Evolutionary conservation across 1,139 yeast genomes (phyloP).

Genomic region (Suhomyces chickasaworum): DNA sequence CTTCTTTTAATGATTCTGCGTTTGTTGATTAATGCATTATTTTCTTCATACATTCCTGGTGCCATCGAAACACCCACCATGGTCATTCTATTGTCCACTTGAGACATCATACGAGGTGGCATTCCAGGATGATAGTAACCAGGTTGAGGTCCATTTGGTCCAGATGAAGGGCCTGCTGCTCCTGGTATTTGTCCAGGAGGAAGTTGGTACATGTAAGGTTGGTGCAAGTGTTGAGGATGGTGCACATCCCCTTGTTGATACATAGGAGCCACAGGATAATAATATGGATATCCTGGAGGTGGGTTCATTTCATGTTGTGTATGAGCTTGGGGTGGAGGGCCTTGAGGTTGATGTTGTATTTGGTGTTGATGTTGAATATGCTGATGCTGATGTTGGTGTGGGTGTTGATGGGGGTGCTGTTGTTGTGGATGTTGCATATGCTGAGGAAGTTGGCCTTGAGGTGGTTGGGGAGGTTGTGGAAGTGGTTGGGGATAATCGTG

Average conservation of each 20-base stretch:
- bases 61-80: constrained; percentile 12
- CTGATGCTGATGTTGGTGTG: not conserved
- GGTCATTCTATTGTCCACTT: constrained; percentile 9
- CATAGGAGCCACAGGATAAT: constrained; percentile 12
- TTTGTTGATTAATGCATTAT: constrained; percentile 40
- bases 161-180: constrained; percentile 7
- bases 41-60: constrained; percentile 28
- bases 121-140: constrained; percentile 14
- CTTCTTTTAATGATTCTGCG: constrained; percentile 40
- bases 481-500: constrained; percentile 3
- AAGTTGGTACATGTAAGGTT: constrained; percentile 13
- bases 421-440: not conserved
- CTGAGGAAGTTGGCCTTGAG: not conserved
- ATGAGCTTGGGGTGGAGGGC: constrained; percentile 11
- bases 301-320: constrained; percentile 3
- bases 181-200: constrained; percentile 11
- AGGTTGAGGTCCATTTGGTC: constrained; percentile 9
- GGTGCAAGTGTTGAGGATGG: constrained; percentile 6
- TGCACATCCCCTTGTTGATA: constrained; percentile 10
- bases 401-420: not conserved
- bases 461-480: not conserved
- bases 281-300: constrained; percentile 10
- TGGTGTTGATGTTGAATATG: constrained; percentile 2
- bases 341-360: constrained; percentile 13
- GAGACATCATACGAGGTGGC: constrained; percentile 11